Base-by-base conservation (phyloP, 2,329 filamentous ascomycete species). In the Chaetomium globosum region DNA sequence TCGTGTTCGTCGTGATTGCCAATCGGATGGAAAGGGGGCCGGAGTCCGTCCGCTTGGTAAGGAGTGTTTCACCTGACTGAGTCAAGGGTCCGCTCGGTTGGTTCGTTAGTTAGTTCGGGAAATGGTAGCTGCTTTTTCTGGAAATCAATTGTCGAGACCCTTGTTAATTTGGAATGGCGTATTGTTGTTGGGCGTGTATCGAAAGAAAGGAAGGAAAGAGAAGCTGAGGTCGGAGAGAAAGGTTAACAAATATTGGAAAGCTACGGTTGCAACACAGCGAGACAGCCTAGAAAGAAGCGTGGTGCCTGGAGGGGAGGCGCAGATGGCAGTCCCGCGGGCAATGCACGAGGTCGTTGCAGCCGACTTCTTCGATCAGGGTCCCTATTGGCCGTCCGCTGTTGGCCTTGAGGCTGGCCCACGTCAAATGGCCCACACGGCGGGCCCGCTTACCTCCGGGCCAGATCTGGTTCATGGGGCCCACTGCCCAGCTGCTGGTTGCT, bases 291-390 rank as follows among this genome's bases (percentile, higher is more conserved):
- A 36, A 31, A 12, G 33, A 36, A 26, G 43, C n/a, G 49, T 54
- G 33, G 63, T 59, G 61, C 63, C 53, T 65, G 48, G 59, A 16
- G 43, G 23, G 46, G 51, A 62, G 61, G 56, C 57, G 58, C 54
- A 65, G 61, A 64, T 28, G 60, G 61, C 58, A 61, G 55, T 23
- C 56, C 43, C 55, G 65, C 36, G 52, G 53, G 46, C 59, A 53
- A 65, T 65, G 63, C 67, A 66, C 59, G 65, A 63, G 65, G 65
- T 63, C 62, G 63, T 61, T 21, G 57, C 60, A 64, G 62, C 53
- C 53, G 46, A 64, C 16, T 55, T 43, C 46, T 23, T 52, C 54
- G 65, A 54, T 46, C 36, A 58, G 56, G 52, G 31, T 26, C 36
- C 60, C 46, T 53, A 64, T 67, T 65, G 67, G 55, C 59, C 54